Evolutionary conservation across 179 eudicot species (phyloP).

Genomic region (Spinacia oleracea): DNA sequence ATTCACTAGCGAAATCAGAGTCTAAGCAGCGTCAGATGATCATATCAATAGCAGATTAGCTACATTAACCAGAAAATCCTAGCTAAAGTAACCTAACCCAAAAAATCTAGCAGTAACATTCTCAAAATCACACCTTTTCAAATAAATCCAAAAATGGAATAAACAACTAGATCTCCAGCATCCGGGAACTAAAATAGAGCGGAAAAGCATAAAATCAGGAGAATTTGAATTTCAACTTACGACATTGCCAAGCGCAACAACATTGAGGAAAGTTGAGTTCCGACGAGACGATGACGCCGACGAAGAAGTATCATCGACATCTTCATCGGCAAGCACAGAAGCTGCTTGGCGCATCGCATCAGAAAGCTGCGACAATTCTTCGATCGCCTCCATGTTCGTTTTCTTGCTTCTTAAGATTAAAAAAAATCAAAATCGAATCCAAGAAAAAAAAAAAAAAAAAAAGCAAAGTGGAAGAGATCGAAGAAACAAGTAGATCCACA

Average conservation of each 20-base stretch:
- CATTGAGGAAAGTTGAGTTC: conserved; percentile 77
- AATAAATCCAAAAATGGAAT: conserved; percentile 1
- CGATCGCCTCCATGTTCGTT: conserved; percentile 86
- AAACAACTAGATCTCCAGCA: conserved; percentile 11
- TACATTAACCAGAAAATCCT: no score
- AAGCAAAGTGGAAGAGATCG: conserved; percentile 11
- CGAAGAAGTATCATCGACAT: conserved; percentile 61
- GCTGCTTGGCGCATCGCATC: conserved; percentile 96
- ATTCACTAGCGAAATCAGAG: not conserved
- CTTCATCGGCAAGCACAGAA: conserved; percentile 88
- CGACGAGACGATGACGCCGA: conserved; percentile 50
- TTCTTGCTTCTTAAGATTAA: not conserved
- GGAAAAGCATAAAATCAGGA: not conserved
- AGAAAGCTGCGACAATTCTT: conserved; percentile 77
- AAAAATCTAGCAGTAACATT: not conserved
- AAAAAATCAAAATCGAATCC: conserved; percentile 17
- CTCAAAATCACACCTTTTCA: conserved; percentile 5
- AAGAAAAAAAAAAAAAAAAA: no score
- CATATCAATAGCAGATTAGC: no score
- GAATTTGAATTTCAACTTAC: conserved; percentile 42
- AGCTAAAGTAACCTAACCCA: not conserved
- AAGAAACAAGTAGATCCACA: conserved; percentile 20
- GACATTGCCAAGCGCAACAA: conserved; percentile 89
- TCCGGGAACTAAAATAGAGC: not conserved
- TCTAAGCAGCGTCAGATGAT: not conserved